Evolutionary conservation across 805 yeast species (phyloP), one percentile per base, ranked within the genome.

Genomic region (Kluyveromyces dobzhanskii): DNA sequence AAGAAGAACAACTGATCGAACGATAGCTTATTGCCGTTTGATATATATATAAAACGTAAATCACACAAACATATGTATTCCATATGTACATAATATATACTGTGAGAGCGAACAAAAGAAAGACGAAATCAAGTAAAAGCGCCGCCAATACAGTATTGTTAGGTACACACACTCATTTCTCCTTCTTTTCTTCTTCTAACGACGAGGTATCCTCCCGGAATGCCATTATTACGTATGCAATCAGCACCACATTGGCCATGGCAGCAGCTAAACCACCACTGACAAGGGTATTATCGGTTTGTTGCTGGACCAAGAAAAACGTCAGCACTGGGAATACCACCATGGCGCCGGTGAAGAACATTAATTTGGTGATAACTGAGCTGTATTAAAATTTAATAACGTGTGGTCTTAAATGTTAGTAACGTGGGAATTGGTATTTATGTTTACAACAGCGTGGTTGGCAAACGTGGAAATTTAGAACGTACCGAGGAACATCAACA

Each of bases 261-360:
- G 75, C 66, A 2, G 92, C 92, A 27, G 88, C 85, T n/a, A 78
- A 53, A 3, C 92, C 92, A 30, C 94, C 94, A 37, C 85, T 78
- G 10, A 80, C 63, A 11, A 83, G 59, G 1, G 87, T 73, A 50
- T 74, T 82, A 13, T 48, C 36, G 6, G 56, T 49, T 14, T 40
- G 41, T 48, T 67, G 69, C 47, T 76, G 80, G 12, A 69, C 57
- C 1, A 62, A 44, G 56, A 84, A 84, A 59, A 84, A 84, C 1
- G 81, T 65, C 19, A 70, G 38, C 45, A 84, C 51, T 17, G 94
- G 94, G 35, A 77, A 68, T 17, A 73, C 60, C 38, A 84, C 76
- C 92, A 84, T 84, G 42, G 84, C 78, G 4, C 70, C 80, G 11
- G 94, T 83, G 68, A 80, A 83, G 50, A 80, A 69, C 60, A 82